Conservation (phyloP, 345 rosid species). For the Nasturtium officinale region DNA sequence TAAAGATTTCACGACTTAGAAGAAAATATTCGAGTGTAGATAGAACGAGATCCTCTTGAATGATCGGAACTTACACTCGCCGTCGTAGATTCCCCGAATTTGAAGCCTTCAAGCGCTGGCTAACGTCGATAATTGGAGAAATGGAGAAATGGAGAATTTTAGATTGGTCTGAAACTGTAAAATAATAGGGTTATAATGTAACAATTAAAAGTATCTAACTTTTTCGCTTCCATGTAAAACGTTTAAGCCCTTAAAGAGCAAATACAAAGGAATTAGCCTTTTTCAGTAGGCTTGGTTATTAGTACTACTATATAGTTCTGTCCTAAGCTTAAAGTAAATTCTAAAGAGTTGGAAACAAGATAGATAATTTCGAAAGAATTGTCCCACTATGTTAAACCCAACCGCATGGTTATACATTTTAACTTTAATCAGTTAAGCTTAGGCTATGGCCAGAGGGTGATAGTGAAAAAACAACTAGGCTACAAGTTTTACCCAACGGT, state of each 20-base stretch:
- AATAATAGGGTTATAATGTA: background rate
- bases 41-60: background rate
- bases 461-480: background rate
- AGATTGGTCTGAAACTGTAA: background rate
- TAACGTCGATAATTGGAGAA: constrained; percentile 3
- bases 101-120: constrained; percentile 16
- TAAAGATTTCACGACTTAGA: background rate
- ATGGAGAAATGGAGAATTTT: background rate
- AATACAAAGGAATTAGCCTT: background rate
- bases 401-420: background rate
- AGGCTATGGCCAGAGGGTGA: background rate
- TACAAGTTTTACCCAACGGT: background rate
- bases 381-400: constrained; percentile 16
- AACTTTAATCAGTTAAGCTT: background rate
- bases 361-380: background rate
- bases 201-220: background rate
- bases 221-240: background rate
- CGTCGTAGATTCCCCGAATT: constrained; percentile 12
- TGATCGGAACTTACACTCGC: constrained; percentile 32
- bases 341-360: background rate
- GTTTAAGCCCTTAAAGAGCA: background rate
- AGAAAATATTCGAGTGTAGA: background rate
- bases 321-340: background rate
- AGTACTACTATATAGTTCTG: background rate
- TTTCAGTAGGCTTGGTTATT: constrained; percentile 16